Base-by-base conservation (phyloP, 164 flowering plant species). In the Berberis vulgaris region DNA sequence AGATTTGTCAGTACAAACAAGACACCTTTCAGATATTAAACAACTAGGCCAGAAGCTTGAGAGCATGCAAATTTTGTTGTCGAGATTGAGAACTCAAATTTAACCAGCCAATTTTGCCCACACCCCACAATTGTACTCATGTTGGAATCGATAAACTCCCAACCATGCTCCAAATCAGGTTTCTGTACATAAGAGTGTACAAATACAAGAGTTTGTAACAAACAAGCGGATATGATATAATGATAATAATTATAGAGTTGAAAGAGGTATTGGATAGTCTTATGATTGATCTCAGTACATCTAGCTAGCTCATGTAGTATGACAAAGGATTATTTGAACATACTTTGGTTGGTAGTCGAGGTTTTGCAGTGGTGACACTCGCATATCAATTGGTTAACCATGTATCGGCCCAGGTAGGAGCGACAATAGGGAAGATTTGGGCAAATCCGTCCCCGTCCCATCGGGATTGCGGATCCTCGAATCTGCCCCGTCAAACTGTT, bases 1-100 rank as follows among this genome's bases (percentile, higher is more conserved):
- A 38, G 84, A 73, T 49, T 57, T 75, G 55, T 74, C 84, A 2
- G 1, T 45, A 11, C 72, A 82, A 44, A 63, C 54, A 39, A 55
- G 52, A 54, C 78, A 78, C 64, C 71, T 83, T 55, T 69, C 73
- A 10, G 70, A 71, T 8, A 69, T 90, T 7, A 69, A 79, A 71
- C 80, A 81, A 73, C 81, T 93, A 26, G 70, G 58, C 2, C 79
- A 83, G 79, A 85, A 81, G 62, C 81, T 90, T 42, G 86, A 83
- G 60, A 76, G 77, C 54, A 79, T 93, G 89, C 85, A 81, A 78
- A 72, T 64, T 50, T 72, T 93, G 57, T 58, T 93, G 74, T 60
- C 69, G 49, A 73, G 67, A 63, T 73, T 89, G 65, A 74, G 82
- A 68, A 74, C 75, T 70, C 87, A 84, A 64, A 62, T 80, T 9